Evolutionary conservation across 2,329 filamentous ascomycete genomes (phyloP).

Genomic region (Phialophora macrospora): DNA sequence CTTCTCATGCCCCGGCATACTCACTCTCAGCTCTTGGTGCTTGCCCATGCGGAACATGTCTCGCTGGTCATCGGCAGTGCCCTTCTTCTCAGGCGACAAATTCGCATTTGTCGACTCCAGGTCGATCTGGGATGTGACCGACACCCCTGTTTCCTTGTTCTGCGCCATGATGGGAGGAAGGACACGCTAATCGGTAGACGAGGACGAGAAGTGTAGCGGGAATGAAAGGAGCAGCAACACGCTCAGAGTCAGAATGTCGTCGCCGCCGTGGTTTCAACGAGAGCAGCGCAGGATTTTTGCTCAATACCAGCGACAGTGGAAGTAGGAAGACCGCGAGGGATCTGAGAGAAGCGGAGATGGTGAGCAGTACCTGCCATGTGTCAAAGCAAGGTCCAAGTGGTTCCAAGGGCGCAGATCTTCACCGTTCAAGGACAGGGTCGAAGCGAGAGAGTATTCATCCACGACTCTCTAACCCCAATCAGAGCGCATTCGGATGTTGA

Average conservation of each 20-base stretch:
- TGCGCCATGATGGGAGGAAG: constrained; percentile 32
- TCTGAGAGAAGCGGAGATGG: constrained; percentile 6
- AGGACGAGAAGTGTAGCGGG: constrained; percentile 2
- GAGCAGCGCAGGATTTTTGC: not conserved
- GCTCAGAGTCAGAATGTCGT: constrained; percentile 2
- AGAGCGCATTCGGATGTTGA: constrained; percentile 1
- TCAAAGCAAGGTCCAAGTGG: constrained; percentile 24
- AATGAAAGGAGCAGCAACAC: not conserved
- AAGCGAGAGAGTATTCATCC: constrained; percentile 18
- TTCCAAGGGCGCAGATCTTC: constrained; percentile 22
- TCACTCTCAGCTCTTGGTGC: constrained; percentile 43
- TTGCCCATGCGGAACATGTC: constrained; percentile 46
- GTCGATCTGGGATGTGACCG: constrained; percentile 33
- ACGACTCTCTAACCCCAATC: not conserved
- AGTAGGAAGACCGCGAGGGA: constrained; percentile 6
- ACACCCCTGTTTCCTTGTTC: constrained; percentile 27
- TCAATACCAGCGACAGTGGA: not conserved
- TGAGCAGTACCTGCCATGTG: constrained; percentile 23
- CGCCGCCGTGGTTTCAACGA: not conserved
- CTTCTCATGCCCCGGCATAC: not conserved
- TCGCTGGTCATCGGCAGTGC: constrained; percentile 42
- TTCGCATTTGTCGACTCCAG: constrained; percentile 31
- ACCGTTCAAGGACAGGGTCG: constrained; percentile 5
- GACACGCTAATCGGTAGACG: not conserved
- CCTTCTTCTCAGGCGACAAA: constrained; percentile 39